Conservation (phyloP, 2,329 filamentous ascomycete species). For the Thelonectria olida region DNA sequence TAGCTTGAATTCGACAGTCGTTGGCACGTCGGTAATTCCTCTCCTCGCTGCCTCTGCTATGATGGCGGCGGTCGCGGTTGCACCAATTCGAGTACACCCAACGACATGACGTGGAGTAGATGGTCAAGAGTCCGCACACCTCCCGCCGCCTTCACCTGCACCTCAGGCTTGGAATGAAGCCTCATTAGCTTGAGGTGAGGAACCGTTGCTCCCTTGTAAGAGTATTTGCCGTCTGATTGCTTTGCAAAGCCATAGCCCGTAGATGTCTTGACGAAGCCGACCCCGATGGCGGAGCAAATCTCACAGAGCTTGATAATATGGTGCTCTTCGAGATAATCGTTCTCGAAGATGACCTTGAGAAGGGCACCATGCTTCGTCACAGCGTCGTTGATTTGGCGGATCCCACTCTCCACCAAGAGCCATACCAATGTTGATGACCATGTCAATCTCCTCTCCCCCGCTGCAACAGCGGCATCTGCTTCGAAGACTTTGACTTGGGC, state of each 20-base stretch:
- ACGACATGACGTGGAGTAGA: constrained; percentile 60
- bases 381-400: constrained; percentile 57
- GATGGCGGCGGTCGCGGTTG: constrained; percentile 63
- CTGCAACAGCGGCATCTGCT: constrained; percentile 55
- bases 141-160: constrained; percentile 67
- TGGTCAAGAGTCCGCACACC: constrained; percentile 66
- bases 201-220: constrained; percentile 62
- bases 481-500: constrained; percentile 64
- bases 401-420: constrained; percentile 65
- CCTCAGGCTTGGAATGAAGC: constrained; percentile 49
- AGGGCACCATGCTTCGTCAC: constrained; percentile 54
- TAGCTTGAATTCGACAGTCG: constrained; percentile 19
- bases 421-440: constrained; percentile 70
- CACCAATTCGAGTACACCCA: constrained; percentile 66
- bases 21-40: constrained; percentile 52
- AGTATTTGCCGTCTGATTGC: constrained; percentile 58
- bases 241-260: constrained; percentile 71
- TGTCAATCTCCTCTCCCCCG: constrained; percentile 66
- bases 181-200: constrained; percentile 64
- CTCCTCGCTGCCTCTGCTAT: constrained; percentile 62
- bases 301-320: constrained; percentile 62
- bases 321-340: constrained; percentile 61
- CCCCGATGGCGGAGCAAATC: constrained; percentile 60
- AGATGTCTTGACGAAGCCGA: constrained; percentile 69
- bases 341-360: constrained; percentile 71